Percentiles rank a stretch among this genome's conserved stretches.
These are phyloP conservation scores for Alternaria tenuissima DNA, from an alignment of 2,329 filamentous ascomycete species.

Conservation along the genomic window DNA sequence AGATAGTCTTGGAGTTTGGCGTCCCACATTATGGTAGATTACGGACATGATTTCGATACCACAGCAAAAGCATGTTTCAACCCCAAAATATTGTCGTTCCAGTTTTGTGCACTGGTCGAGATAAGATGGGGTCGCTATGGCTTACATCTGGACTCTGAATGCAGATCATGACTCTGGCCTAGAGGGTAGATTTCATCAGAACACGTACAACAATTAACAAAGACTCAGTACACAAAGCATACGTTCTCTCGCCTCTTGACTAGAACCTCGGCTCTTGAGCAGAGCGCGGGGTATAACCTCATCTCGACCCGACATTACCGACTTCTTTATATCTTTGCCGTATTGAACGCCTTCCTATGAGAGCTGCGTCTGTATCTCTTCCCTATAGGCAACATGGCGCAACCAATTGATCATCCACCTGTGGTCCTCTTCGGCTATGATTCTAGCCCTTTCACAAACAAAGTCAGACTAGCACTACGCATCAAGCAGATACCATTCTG, in stretches of 20 bases:
- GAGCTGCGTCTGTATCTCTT: background rate
- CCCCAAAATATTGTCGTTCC: background rate
- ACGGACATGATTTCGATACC: slow-evolving; percentile 39
- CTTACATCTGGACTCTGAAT: background rate
- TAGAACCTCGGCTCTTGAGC: slow-evolving; percentile 4
- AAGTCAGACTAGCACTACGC: slow-evolving; percentile 48
- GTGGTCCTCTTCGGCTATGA: slow-evolving; percentile 41
- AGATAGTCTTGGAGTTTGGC: slow-evolving; percentile 32
- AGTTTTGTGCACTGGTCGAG: background rate
- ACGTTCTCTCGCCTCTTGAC: background rate
- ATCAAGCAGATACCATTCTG: slow-evolving; percentile 51
- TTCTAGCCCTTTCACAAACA: slow-evolving; percentile 49
- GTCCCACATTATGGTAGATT: slow-evolving; percentile 30
- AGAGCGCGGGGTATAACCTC: slow-evolving; percentile 13
- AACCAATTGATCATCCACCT: slow-evolving; percentile 11
- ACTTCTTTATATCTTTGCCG: background rate
- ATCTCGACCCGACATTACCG: background rate
- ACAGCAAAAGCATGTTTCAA: slow-evolving; percentile 30
- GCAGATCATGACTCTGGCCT: background rate
- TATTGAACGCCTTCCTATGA: background rate
- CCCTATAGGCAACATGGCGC: background rate
- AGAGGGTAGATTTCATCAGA: background rate
- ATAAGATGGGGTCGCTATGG: background rate
- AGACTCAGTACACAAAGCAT: too few species aligned
- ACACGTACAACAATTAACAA: background rate